phyloP scores from a whole-genome alignment of 139 green algal genomes.

The Nannochloris sp. region DNA sequence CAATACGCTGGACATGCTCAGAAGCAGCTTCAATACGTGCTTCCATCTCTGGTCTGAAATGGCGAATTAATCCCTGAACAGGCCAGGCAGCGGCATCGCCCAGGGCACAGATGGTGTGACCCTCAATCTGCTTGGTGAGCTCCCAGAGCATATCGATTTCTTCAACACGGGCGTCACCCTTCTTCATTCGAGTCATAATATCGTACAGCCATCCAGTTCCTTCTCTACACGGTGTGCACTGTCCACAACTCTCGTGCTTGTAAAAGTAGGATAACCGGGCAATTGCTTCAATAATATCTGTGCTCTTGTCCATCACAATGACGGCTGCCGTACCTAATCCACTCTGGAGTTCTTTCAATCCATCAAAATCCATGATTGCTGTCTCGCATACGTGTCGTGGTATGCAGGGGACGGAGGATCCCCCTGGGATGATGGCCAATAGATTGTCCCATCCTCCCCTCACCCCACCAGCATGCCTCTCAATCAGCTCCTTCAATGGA shows the following conservation, averaged over 20 bases:
- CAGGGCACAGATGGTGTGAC: constrained; percentile 65
- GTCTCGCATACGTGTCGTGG: constrained; percentile 42
- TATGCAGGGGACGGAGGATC: constrained; percentile 23
- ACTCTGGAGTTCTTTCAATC: constrained; percentile 45
- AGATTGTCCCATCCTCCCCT: constrained; percentile 28
- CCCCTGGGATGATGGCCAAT: constrained; percentile 21
- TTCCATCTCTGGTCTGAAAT: constrained; percentile 15
- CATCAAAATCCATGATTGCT: constrained; percentile 68
- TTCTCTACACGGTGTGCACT: constrained; percentile 70
- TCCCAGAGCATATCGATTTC: constrained; percentile 72
- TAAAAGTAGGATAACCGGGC: constrained; percentile 60
- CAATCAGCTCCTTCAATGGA: constrained; percentile 36
- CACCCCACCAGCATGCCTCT: constrained; percentile 38
- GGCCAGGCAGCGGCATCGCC: constrained; percentile 67
- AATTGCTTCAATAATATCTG: constrained; percentile 61
- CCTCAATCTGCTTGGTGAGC: constrained; percentile 61
- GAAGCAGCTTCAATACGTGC: constrained; percentile 35
- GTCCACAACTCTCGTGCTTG: constrained; percentile 66
- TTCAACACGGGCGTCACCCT: constrained; percentile 50
- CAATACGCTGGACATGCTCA: constrained; percentile 37
- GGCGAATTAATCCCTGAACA: constrained; percentile 38
- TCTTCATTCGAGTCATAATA: constrained; percentile 31
- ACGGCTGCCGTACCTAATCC: constrained; percentile 63
- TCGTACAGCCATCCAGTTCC: constrained; percentile 52
- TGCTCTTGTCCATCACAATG: constrained; percentile 71